Percentiles rank a stretch among this genome's conserved stretches.
Conservation (phyloP, 129 eudicot genomes). For the Apium graveolens region DNA sequence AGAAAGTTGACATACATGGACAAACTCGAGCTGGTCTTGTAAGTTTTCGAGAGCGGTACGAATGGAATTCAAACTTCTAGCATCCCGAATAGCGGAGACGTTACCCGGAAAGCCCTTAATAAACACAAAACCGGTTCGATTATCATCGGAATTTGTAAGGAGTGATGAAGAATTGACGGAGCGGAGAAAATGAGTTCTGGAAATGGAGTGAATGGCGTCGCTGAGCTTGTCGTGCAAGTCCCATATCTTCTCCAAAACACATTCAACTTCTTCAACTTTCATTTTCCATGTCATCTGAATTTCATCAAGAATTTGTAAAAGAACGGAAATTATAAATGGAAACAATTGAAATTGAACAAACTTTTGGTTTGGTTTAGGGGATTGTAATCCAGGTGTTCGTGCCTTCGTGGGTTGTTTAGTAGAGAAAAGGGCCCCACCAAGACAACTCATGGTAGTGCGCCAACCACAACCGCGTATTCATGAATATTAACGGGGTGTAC, state of each 20-base stretch:
- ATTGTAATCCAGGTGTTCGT: background rate
- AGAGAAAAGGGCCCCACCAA: background rate
- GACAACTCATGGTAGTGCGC: background rate
- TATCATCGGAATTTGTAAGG: conserved; percentile 12
- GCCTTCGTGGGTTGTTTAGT: background rate
- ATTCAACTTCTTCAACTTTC: conserved; percentile 73
- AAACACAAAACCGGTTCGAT: conserved; percentile 46
- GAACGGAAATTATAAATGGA: background rate
- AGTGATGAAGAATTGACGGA: conserved; percentile 44
- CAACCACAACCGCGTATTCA: too few species aligned
- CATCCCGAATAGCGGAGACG: conserved; percentile 55
- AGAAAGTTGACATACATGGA: conserved; percentile 49
- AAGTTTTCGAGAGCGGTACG: conserved; percentile 90
- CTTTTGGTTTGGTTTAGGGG: background rate
- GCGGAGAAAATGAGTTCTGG: conserved; percentile 66
- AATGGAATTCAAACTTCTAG: conserved; percentile 74
- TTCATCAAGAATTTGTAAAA: background rate
- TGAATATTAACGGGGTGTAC: too few species aligned
- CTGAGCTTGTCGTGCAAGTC: conserved; percentile 94
- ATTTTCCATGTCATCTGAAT: conserved; percentile 50
- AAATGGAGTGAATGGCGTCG: conserved; percentile 83
- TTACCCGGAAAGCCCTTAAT: conserved; percentile 56
- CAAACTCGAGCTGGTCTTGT: conserved; percentile 74
- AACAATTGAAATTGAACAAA: background rate
- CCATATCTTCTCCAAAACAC: conserved; percentile 84